Base-by-base conservation (phyloP, 192 early-diverging fungal genomes). In the Chytriomyces sp. region DNA sequence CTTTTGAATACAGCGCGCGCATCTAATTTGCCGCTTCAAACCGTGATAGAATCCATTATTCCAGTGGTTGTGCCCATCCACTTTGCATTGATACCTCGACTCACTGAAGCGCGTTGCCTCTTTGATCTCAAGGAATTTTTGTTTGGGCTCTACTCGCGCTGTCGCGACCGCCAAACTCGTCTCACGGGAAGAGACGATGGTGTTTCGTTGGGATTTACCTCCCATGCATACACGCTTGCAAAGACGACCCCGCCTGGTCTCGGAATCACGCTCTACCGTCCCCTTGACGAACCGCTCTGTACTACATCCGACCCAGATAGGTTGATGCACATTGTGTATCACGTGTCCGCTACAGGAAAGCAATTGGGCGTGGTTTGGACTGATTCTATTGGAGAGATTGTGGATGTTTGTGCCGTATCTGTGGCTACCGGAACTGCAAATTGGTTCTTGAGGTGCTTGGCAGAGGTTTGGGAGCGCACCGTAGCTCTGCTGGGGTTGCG, bases 71-170 rank as follows among this genome's bases (percentile, higher is more conserved):
- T 59, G 22, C 68, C 68, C n/a, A 57, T 70, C 53, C 22, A 59
- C 12, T 70, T 70, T 70, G 54, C 30, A 2, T 8, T 49, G 17
- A 49, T 70, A 4, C 68, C 68, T 8, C 68, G 39, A 33, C 26
- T 68, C 14, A 56, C 14, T 8, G 66, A 68, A n/a, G 28, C 66
- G n/a, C 44, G n/a, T 1, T 40, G 64, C 3, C 34, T 39, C n/a
- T 4, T 70, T 7, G 38, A 44, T 12, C 25, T 70, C 1, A 58
- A 44, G 37, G 68, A 70, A 40, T 70, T 70, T 31, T 37, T 33
- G 5, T 70, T 70, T 40, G 68, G 68, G 5, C 39, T 70, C 1
- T 70, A 33, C 59, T 57, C 68, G 14, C 68, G 68, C 19, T 70
- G 68, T 31, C 25, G 25, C 25, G 33, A 37, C 8, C 31, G 14